These are phyloP conservation scores for Lumnitzera racemosa DNA, from an alignment of 345 rosid genomes.

Conservation along the genomic window DNA sequence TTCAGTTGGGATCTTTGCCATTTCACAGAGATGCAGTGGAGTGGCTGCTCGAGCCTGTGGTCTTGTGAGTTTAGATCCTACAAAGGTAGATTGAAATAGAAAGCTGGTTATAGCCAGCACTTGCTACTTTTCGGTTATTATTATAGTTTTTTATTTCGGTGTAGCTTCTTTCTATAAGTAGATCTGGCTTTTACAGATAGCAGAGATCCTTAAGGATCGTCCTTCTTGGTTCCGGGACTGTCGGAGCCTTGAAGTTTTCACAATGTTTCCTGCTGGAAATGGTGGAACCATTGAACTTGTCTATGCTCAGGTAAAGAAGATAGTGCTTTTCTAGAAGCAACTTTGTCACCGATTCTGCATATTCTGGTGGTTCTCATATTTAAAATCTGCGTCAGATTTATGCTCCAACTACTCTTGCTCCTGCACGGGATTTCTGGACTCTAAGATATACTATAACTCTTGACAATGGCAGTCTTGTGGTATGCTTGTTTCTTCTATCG, in stretches of 20 bases:
- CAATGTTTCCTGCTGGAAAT: slow-evolving; percentile 90
- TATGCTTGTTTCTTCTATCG: slow-evolving; percentile 21
- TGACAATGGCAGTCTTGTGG: slow-evolving; percentile 99
- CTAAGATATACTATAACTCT: slow-evolving; percentile 84
- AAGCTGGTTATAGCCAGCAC: neutral
- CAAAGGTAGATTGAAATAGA: slow-evolving; percentile 42
- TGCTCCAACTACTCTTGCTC: slow-evolving; percentile 97
- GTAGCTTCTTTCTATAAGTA: neutral
- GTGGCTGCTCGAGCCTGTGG: slow-evolving; percentile 99
- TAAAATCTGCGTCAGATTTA: slow-evolving; percentile 45
- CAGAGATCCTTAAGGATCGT: slow-evolving; percentile 98
- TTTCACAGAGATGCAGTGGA: slow-evolving; percentile 97
- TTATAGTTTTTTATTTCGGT: neutral
- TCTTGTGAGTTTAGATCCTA: slow-evolving; percentile 96
- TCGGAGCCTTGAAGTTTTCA: slow-evolving; percentile 95
- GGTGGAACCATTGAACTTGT: slow-evolving; percentile 95
- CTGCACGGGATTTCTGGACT: slow-evolving; percentile 99
- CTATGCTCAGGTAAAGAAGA: slow-evolving; percentile 57
- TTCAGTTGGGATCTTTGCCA: slow-evolving; percentile 99
- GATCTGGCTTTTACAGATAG: slow-evolving; percentile 46
- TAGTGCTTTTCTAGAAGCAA: slow-evolving; percentile 8
- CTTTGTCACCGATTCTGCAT: slow-evolving; percentile 7
- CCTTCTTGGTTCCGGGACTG: slow-evolving; percentile 98
- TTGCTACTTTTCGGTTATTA: neutral
- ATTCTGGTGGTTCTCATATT: neutral